phyloP scores from a whole-genome alignment of 208 protist species.

The Leishmania braziliensis region DNA sequence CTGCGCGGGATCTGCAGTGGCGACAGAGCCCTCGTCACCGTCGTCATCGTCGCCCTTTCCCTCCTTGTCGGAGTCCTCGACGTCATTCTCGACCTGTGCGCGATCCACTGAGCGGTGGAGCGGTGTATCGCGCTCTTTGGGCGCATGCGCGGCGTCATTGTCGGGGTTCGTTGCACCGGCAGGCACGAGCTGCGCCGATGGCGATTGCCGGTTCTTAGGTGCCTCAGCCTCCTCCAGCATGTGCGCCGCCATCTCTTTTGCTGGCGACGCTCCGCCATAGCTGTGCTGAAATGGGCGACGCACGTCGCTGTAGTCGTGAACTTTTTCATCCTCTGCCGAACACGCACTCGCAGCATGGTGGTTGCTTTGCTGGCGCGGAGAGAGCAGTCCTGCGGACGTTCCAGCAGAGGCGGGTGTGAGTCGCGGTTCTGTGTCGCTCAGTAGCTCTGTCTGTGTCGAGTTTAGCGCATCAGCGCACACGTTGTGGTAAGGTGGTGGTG shows the following conservation, averaged over 20 bases:
- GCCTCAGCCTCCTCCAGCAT: neutral
- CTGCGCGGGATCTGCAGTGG: neutral
- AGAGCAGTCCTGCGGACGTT: neutral
- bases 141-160: neutral
- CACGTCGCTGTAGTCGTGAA: neutral
- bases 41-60: constrained; percentile 1
- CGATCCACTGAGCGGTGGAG: neutral
- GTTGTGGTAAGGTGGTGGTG: neutral
- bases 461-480: neutral
- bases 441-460: neutral
- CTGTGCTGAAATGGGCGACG: neutral
- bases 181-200: neutral
- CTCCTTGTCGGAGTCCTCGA: neutral
- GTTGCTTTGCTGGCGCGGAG: neutral
- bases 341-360: neutral
- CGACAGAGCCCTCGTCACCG: neutral
- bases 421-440: neutral
- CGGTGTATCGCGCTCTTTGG: neutral
- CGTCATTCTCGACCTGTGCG: neutral
- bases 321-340: neutral
- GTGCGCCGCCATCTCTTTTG: neutral
- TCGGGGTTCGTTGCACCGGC: neutral
- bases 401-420: neutral
- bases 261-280: neutral
- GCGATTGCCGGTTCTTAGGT: neutral